Conservation (phyloP, 768 basidiomycete species). For the Collybiopsis confluens region DNA sequence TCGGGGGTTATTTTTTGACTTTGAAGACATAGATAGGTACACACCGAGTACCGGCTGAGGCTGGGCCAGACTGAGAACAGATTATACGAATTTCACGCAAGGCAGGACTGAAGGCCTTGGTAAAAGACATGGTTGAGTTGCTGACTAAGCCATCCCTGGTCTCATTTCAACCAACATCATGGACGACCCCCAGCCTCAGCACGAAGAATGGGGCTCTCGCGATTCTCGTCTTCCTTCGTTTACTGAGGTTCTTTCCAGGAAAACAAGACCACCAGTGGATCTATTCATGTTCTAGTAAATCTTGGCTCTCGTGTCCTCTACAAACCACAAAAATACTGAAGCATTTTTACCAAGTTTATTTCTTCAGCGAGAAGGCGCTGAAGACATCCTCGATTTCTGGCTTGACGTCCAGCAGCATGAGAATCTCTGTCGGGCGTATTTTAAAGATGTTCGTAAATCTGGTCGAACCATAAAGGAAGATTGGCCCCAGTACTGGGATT, state of each 20-base stretch:
- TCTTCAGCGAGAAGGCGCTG: constrained; percentile 90
- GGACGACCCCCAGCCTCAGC: constrained; percentile 52
- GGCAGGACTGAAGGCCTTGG: constrained; percentile 72
- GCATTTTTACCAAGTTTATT: constrained; percentile 65
- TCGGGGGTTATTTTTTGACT: not conserved
- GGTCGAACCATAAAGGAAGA: constrained; percentile 91
- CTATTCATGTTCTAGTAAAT: constrained; percentile 99
- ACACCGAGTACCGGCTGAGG: constrained; percentile 79
- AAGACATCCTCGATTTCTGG: constrained; percentile 98
- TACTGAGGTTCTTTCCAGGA: constrained; percentile 84
- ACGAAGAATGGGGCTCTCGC: constrained; percentile 77
- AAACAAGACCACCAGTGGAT: constrained; percentile 93
- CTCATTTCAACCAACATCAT: constrained; percentile 22
- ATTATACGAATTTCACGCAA: constrained; percentile 78
- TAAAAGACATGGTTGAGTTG: constrained; percentile 49
- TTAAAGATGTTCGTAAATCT: constrained; percentile 97
- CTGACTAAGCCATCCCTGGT: constrained; percentile 6
- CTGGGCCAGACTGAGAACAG: constrained; percentile 70
- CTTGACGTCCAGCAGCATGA: constrained; percentile 99
- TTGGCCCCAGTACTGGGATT: constrained; percentile 98
- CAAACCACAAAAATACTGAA: no score
- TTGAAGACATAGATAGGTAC: constrained; percentile 12
- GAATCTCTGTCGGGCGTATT: constrained; percentile 96
- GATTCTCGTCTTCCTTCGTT: constrained; percentile 81
- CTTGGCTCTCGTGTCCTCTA: no score